Conservation (phyloP, 768 basidiomycete species). For the Hygrocybe coccinea region DNA sequence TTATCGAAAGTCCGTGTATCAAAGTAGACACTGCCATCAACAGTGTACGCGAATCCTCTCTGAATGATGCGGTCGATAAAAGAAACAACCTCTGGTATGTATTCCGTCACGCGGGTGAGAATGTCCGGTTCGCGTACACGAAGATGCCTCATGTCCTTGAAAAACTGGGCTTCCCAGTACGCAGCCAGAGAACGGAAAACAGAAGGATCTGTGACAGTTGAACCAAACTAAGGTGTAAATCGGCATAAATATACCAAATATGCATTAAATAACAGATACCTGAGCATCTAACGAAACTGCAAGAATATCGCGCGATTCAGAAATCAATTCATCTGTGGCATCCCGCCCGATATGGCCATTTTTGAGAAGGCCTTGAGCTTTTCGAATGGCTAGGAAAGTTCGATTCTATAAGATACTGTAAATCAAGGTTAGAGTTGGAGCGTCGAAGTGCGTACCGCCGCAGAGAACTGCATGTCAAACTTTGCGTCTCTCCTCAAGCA, state of each 20-base stretch:
- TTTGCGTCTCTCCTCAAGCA: constrained; percentile 82
- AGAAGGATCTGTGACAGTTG: constrained; percentile 79
- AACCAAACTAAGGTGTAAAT: constrained; percentile 50
- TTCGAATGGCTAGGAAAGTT: constrained; percentile 46
- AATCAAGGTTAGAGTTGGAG: constrained; percentile 14
- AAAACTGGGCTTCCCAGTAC: constrained; percentile 87
- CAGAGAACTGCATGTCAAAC: constrained; percentile 81
- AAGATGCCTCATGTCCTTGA: constrained; percentile 87
- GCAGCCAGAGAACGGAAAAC: constrained; percentile 79
- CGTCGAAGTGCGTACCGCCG: constrained; percentile 51
- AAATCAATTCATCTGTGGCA: constrained; percentile 55
- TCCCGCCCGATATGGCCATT: constrained; percentile 39
- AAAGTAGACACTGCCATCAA: constrained; percentile 84
- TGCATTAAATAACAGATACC: constrained; percentile 35
- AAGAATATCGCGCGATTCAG: constrained; percentile 73
- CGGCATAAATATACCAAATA: constrained; percentile 7
- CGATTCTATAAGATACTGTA: constrained; percentile 38
- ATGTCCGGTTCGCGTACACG: constrained; percentile 84
- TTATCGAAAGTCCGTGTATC: constrained; percentile 81
- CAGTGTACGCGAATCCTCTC: constrained; percentile 75
- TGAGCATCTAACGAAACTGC: constrained; percentile 68
- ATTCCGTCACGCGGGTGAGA: constrained; percentile 93
- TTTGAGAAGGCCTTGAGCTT: constrained; percentile 42
- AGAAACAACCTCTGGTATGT: constrained; percentile 87
- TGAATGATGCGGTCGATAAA: constrained; percentile 82